Percentiles rank a stretch among this genome's conserved stretches.
These are phyloP conservation scores for Fusarium circinatum DNA, from an alignment of 2,329 filamentous ascomycete genomes.

Conservation along the genomic window DNA sequence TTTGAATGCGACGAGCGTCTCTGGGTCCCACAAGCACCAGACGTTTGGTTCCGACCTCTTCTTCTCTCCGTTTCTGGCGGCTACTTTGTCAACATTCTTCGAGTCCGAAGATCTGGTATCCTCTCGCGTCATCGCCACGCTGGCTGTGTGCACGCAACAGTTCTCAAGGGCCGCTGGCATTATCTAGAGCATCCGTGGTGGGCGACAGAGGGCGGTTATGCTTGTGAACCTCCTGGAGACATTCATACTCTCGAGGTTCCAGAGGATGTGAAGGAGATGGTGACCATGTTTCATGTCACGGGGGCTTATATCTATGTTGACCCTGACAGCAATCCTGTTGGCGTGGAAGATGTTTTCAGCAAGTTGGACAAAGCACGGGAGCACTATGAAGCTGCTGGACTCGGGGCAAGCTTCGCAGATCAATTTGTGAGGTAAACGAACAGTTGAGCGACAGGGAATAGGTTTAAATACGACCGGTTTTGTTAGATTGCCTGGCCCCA, in stretches of 20 bases:
- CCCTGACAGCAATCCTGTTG: not conserved
- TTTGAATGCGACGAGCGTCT: not conserved
- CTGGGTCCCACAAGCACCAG: not conserved
- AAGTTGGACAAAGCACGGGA: not conserved
- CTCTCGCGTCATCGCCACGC: conserved; percentile 49
- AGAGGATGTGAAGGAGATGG: not conserved
- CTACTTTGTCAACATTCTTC: not conserved
- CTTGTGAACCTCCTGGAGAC: conserved; percentile 38
- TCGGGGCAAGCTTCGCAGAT: not conserved
- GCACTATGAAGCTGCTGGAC: not conserved
- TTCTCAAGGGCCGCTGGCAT: not conserved
- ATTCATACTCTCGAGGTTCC: conserved; percentile 44
- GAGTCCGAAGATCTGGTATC: conserved; percentile 35
- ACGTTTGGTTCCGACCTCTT: not conserved
- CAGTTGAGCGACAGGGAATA: not conserved
- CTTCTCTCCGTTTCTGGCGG: not conserved
- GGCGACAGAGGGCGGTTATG: not conserved
- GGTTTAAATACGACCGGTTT: not conserved
- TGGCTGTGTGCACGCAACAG: conserved; percentile 17
- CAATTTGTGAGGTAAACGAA: not conserved
- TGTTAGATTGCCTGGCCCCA: not conserved
- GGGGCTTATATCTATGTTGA: not conserved
- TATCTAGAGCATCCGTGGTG: not conserved
- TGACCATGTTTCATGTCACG: not conserved
- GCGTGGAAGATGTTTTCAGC: not conserved